These are phyloP conservation scores for Noccaea caerulescens DNA, from an alignment of 345 rosid genomes.

Conservation along the genomic window DNA sequence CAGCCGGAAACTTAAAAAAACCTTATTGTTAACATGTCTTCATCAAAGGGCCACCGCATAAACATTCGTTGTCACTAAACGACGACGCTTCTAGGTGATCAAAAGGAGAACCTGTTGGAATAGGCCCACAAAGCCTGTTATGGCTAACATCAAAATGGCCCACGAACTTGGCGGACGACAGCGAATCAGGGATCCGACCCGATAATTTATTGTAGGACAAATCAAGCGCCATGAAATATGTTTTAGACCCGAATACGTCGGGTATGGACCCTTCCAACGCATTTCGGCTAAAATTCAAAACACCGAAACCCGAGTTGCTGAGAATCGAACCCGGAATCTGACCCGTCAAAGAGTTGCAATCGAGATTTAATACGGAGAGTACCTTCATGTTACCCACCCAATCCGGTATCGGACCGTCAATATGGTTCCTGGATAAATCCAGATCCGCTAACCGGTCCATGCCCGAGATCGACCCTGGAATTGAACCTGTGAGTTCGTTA, in stretches of 20 bases:
- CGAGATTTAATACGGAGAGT: slow-evolving; percentile 73
- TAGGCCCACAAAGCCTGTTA: slow-evolving; percentile 85
- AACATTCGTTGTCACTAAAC: slow-evolving; percentile 69
- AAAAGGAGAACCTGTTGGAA: slow-evolving; percentile 81
- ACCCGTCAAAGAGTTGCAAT: slow-evolving; percentile 66
- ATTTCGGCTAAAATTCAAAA: slow-evolving; percentile 80
- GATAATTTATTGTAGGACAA: slow-evolving; percentile 66
- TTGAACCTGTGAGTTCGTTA: slow-evolving; percentile 72
- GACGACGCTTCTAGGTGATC: slow-evolving; percentile 75
- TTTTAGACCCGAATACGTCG: slow-evolving; percentile 67
- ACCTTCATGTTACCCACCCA: slow-evolving; percentile 80
- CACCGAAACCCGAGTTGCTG: slow-evolving; percentile 62
- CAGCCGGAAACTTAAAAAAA: neutral
- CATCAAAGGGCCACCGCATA: slow-evolving; percentile 83
- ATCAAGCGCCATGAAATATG: slow-evolving; percentile 81
- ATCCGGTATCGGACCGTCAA: slow-evolving; percentile 63
- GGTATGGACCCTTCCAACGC: slow-evolving; percentile 75
- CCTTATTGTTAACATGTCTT: slow-evolving; percentile 55
- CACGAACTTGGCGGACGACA: slow-evolving; percentile 61
- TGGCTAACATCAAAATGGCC: slow-evolving; percentile 90
- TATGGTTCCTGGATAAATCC: slow-evolving; percentile 71
- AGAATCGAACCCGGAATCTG: slow-evolving; percentile 58
- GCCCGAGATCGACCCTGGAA: slow-evolving; percentile 66
- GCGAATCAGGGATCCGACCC: slow-evolving; percentile 70
- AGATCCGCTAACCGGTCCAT: slow-evolving; percentile 78